Evolutionary conservation across 2,329 filamentous ascomycete genomes (phyloP), one percentile per base, ranked within the genome.

Genomic region (Penicillium sclerotiorum): DNA sequence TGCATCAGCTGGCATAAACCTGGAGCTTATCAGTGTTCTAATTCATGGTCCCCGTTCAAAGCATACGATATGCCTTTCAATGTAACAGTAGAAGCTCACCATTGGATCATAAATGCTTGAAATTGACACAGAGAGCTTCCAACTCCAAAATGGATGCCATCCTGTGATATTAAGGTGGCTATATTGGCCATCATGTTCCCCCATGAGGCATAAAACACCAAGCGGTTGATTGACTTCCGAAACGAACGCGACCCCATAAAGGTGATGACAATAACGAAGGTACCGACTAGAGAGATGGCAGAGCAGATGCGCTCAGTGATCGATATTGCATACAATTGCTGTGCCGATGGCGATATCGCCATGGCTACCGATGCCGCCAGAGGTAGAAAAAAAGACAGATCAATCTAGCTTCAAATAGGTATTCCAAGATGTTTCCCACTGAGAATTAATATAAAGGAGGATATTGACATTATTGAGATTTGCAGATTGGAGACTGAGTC

Each of bases 211-310:
- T 88, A 94, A 68, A 95, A 93, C 8, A 93, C 85, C 0, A 95
- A 78, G 15, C 90, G 80, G 64, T 94, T 94, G 73, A 94, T 91
- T n/a, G 89, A 88, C 64, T 91, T 93, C 62, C 88, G 87, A 66
- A 94, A 94, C 5, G 80, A 79, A 13, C 77, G 79, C 25, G 86
- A 89, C n/a, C 71, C 69, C 23, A 81, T 72, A 64, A 92, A 94
- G 3, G 88, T 91, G 47, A 76, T 60, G 46, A 93, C 83, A 62
- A 91, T 87, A 66, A 92, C 83, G 25, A 85, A 59, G 36, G 85
- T 88, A 49, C 88, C 89, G 1, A 87, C 44, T 0, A 94, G 68
- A 1, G 89, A 93, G 36, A 92, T 70, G 7, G 85, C 78, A 0
- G 89, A 92, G 63, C 85, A 84, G 13, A 80, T 73, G 41, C 89